These are phyloP conservation scores for Kodamaea neixiangensis DNA, from an alignment of 805 yeast genomes.

Conservation along the genomic window DNA sequence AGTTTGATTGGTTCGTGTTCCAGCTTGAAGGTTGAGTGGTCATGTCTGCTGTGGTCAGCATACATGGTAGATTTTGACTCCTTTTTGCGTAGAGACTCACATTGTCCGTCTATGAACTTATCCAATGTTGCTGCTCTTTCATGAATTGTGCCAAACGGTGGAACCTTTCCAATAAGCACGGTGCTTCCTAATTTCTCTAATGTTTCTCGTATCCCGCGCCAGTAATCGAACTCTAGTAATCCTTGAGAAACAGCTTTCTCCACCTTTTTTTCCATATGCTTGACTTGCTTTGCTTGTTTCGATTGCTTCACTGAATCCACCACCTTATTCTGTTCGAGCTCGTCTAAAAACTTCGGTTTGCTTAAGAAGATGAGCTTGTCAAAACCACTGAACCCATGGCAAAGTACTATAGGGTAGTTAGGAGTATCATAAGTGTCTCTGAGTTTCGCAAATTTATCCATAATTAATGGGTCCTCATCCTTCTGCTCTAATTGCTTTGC, in stretches of 20 bases:
- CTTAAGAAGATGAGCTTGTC: conserved; percentile 44
- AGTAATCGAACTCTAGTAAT: conserved; percentile 56
- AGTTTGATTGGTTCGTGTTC: conserved; percentile 45
- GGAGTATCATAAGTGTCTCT: conserved; percentile 56
- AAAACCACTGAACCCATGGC: conserved; percentile 88
- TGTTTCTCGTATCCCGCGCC: conserved; percentile 75
- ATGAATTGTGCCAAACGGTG: conserved; percentile 76
- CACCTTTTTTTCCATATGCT: conserved; percentile 13
- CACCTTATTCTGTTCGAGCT: conserved; percentile 10
- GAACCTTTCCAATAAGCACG: conserved; percentile 74
- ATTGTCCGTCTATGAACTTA: conserved; percentile 35
- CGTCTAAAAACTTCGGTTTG: conserved; percentile 14
- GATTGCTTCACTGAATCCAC: conserved; percentile 7
- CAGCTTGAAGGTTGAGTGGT: conserved; percentile 5
- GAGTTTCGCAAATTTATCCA: conserved; percentile 30
- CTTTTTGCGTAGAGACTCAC: conserved; percentile 18
- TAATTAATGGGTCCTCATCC: conserved; percentile 23
- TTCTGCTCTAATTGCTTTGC: conserved; percentile 2
- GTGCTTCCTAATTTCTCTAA: conserved; percentile 62
- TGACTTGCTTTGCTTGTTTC: conserved; percentile 10
- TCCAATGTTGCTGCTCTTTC: conserved; percentile 64
- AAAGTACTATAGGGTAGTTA: conserved; percentile 70
- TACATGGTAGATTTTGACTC: conserved; percentile 15
- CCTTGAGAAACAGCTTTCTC: conserved; percentile 6
- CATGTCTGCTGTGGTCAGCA: neutral